phyloP scores from a whole-genome alignment of 139 green algal genomes.

The Chlamydomonas sp. region DNA sequence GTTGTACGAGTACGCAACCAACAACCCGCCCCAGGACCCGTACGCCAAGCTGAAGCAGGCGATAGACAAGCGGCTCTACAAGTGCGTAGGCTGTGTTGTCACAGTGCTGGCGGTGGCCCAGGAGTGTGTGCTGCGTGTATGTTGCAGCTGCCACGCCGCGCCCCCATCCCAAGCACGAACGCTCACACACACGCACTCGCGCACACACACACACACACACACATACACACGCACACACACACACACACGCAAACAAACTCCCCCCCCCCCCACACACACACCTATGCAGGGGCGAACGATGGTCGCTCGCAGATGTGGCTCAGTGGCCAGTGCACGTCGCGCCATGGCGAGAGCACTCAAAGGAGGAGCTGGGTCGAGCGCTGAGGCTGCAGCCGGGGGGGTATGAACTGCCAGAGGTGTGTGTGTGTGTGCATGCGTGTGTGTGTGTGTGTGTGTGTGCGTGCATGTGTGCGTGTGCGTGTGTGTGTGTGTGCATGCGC shows the following conservation, averaged over 20 bases:
- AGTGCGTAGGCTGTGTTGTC: not conserved
- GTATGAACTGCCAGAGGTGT: constrained; percentile 7
- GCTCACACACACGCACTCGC: no score
- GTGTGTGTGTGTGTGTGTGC: no score
- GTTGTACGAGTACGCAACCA: constrained; percentile 3
- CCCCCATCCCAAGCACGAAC: no score
- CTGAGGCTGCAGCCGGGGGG: not conserved
- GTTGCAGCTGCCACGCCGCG: no score
- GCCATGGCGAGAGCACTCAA: not conserved
- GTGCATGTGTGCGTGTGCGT: no score
- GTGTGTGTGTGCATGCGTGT: no score
- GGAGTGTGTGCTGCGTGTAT: no score
- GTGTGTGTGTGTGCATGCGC: no score
- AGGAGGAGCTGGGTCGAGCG: not conserved
- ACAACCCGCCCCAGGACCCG: not conserved
- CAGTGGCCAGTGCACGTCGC: not conserved
- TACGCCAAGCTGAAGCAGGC: constrained; percentile 4
- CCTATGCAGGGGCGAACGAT: constrained; percentile 6
- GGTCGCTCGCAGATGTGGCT: constrained; percentile 1
- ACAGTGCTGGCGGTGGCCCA: no score
- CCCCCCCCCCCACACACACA: not conserved
- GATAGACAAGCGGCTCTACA: constrained; percentile 1
- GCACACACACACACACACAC: not conserved
- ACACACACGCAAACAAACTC: not conserved
- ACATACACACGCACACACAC: not conserved